Evolutionary conservation across 805 yeast genomes (phyloP), one percentile per base, ranked within the genome.

Genomic region (Jamesozyma piceae): DNA sequence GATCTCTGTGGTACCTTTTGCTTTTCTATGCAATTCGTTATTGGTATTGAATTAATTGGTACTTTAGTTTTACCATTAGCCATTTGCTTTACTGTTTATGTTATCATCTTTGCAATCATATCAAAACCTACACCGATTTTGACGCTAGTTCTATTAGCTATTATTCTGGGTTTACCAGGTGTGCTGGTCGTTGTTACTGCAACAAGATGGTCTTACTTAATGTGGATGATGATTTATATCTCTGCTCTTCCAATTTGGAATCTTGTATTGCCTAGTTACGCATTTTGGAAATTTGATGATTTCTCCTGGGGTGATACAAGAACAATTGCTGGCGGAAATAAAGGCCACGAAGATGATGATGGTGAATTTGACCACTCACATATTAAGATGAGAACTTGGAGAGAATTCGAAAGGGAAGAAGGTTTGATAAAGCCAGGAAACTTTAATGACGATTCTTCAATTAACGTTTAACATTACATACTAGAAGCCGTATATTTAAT

Each of bases 241-340:
- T 1, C 76, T 18, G 92, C 96, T 1, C 73, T 89, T 46, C 96
- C 96, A n/a, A 72, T 89, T 43, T 89, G 97, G 97, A 89, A 88
- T 63, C 82, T 89, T 55, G 78, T 87, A 4, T 69, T 89, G 37
- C 97, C 97, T 2, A 57, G 78, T 11, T 87, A 89, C 63, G 82
- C 96, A 0, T 88, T 72, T 61, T 89, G 97, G 97, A 87, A 87
- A 57, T 87, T 88, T 64, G 97, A 89, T 64, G 95, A 89, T 60
- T 89, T 89, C 65, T 78, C 88, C 60, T 89, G 97, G 97, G 96
- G 97, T 58, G 95, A 86, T 46, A 89, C 96, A 2, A 74, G 95
- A 69, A 73, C 80, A n/a, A 77, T 87, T 39, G 74, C 74, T 21
- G 82, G 78, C 19, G 87, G 77, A 5, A 86, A 75, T 34, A 78